These are phyloP conservation scores for Globisporangium recalcitrans DNA, from an alignment of 352 stramenopile genomes.

Conservation along the genomic window DNA sequence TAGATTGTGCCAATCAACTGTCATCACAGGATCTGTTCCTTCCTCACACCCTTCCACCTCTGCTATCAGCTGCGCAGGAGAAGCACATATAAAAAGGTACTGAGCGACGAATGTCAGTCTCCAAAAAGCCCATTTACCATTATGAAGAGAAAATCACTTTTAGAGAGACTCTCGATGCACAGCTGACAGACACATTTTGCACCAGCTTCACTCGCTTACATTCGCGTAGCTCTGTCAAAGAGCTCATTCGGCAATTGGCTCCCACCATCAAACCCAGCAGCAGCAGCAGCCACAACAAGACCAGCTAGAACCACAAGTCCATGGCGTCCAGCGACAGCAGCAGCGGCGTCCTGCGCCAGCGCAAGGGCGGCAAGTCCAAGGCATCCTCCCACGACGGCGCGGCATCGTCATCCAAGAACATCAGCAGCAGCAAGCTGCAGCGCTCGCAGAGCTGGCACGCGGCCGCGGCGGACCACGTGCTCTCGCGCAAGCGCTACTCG, in stretches of 20 bases:
- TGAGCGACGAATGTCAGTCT: too few species aligned
- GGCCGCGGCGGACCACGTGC: conserved; percentile 47
- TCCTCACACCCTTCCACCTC: neutral
- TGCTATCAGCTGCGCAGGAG: neutral
- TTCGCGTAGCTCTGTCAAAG: neutral
- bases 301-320: neutral
- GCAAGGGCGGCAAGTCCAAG: conserved; percentile 14
- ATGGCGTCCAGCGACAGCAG: conserved; percentile 3
- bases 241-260: conserved; percentile 4
- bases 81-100: too few species aligned
- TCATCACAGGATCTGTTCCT: neutral
- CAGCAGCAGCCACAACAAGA: neutral
- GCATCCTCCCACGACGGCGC: neutral
- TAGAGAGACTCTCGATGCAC: too few species aligned
- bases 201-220: neutral
- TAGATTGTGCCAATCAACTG: neutral
- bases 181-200: neutral
- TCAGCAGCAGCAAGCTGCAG: conserved; percentile 13
- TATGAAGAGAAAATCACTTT: too few species aligned
- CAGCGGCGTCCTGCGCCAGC: conserved; percentile 19
- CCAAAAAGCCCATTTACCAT: too few species aligned
- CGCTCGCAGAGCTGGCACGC: conserved; percentile 55
- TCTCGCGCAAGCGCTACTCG: conserved; percentile 66
- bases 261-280: neutral
- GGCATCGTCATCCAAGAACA: neutral